A percentile compares a stretch with the other conserved stretches of the same genome.
phyloP scores from a whole-genome alignment of 1,284 basidiomycete genomes.

The Malassezia brasiliensis region DNA sequence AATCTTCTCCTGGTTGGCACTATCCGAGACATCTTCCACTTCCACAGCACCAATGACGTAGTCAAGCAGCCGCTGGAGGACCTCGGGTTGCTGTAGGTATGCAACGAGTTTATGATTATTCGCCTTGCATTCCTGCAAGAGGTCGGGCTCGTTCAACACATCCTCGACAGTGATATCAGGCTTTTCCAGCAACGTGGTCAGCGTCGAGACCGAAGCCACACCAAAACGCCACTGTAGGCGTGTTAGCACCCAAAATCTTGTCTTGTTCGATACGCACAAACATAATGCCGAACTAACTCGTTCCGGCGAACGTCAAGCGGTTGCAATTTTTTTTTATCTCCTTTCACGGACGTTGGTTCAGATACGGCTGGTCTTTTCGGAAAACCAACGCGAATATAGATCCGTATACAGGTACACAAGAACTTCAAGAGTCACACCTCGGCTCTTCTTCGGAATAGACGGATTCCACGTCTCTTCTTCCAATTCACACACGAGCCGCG shows the following conservation, averaged over 20 bases:
- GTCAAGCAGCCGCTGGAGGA: constrained; percentile 66
- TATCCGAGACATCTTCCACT: constrained; percentile 56
- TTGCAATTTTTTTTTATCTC: too few relatives aligned
- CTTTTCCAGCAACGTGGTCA: constrained; percentile 42
- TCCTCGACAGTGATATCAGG: constrained; percentile 61
- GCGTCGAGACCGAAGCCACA: constrained; percentile 38
- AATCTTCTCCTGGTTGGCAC: constrained; percentile 44
- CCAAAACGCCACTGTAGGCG: constrained; percentile 41
- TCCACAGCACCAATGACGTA: constrained; percentile 78
- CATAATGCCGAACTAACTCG: neutral
- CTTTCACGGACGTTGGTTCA: too few relatives aligned
- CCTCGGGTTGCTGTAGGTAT: constrained; percentile 70
- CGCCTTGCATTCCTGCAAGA: constrained; percentile 87
- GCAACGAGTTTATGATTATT: constrained; percentile 80
- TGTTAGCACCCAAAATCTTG: neutral
- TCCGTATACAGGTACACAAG: too few relatives aligned
- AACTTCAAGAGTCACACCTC: too few relatives aligned
- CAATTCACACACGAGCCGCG: too few relatives aligned
- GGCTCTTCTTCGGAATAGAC: too few relatives aligned
- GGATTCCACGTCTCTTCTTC: too few relatives aligned
- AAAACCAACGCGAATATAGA: too few relatives aligned
- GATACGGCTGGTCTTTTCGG: too few relatives aligned
- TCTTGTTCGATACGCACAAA: constrained; percentile 12
- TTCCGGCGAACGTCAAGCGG: neutral
- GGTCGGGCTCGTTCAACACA: constrained; percentile 84